Percentiles rank a stretch among this genome's conserved stretches.
Conservation (phyloP, 1,284 basidiomycete species). For the Rhizoctonia solani region DNA sequence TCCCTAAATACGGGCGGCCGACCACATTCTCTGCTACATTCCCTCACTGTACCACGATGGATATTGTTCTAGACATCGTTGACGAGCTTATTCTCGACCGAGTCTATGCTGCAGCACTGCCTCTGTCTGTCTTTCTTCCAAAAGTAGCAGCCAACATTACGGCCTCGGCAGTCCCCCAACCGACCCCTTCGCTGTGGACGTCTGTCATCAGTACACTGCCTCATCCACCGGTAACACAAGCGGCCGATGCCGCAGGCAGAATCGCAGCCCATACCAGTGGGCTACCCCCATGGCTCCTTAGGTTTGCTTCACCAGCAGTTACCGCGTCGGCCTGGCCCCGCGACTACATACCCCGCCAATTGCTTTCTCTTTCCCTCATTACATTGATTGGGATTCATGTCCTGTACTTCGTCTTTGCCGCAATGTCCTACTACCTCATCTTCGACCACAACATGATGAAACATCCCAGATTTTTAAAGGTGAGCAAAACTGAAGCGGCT, state of each 20-base stretch:
- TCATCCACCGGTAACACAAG: conserved; percentile 49
- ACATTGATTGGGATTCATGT: conserved; percentile 81
- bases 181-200: conserved; percentile 44
- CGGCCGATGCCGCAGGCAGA: conserved; percentile 9
- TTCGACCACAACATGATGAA: conserved; percentile 97
- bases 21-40: conserved; percentile 4
- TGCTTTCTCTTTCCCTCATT: conserved; percentile 72
- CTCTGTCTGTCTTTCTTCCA: conserved; percentile 53
- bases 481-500: conserved; percentile 56
- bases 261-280: conserved; percentile 43
- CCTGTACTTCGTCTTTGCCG: conserved; percentile 87
- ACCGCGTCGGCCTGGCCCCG: conserved; percentile 74
- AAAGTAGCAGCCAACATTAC: conserved; percentile 36
- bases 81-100: conserved; percentile 81
- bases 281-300: conserved; percentile 33
- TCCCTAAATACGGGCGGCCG: conserved; percentile 12
- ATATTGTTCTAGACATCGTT: conserved; percentile 71
- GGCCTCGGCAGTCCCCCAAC: conserved; percentile 51
- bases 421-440: conserved; percentile 80
- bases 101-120: conserved; percentile 74
- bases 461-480: conserved; percentile 89
- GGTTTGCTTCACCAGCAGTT: conserved; percentile 41
- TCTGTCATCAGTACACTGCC: conserved; percentile 60
- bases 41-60: conserved; percentile 65
- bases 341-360: conserved; percentile 78